These are phyloP conservation scores for Gypsophila paniculata DNA, from an alignment of 179 eudicot species.

Conservation along the genomic window DNA sequence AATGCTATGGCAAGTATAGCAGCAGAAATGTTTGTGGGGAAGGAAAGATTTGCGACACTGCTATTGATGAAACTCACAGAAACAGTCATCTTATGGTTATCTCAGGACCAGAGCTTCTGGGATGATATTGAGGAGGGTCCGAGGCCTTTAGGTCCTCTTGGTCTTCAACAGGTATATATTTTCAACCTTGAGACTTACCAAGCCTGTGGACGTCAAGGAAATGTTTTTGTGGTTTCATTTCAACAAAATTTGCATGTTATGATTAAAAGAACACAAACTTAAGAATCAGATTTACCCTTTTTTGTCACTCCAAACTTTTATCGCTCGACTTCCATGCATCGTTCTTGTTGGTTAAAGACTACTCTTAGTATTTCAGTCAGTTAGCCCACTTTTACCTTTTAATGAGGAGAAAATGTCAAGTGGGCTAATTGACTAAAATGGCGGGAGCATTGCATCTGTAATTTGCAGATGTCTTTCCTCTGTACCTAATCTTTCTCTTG, in stretches of 20 bases:
- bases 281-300: not conserved
- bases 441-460: not conserved
- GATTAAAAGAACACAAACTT: not conserved
- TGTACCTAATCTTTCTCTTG: not conserved
- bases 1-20: slow-evolving; percentile 76
- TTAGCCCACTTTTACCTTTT: not conserved
- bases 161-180: slow-evolving; percentile 77
- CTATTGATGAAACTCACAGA: slow-evolving; percentile 90
- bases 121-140: slow-evolving; percentile 94
- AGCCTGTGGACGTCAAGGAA: not conserved
- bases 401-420: not conserved
- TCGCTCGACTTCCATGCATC: not conserved
- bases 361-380: not conserved
- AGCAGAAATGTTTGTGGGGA: slow-evolving; percentile 89
- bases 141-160: slow-evolving; percentile 71
- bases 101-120: slow-evolving; percentile 95
- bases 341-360: not conserved
- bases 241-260: not conserved
- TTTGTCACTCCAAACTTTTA: not conserved
- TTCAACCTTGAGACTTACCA: not conserved
- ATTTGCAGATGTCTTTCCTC: slow-evolving; percentile 2
- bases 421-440: not conserved
- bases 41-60: slow-evolving; percentile 90
- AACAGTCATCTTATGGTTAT: slow-evolving; percentile 79
- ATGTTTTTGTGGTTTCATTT: not conserved